Evolutionary conservation across 1,284 basidiomycete species (phyloP), one percentile per base, ranked within the genome.

Genomic region (Microbotryomycetes sp.): DNA sequence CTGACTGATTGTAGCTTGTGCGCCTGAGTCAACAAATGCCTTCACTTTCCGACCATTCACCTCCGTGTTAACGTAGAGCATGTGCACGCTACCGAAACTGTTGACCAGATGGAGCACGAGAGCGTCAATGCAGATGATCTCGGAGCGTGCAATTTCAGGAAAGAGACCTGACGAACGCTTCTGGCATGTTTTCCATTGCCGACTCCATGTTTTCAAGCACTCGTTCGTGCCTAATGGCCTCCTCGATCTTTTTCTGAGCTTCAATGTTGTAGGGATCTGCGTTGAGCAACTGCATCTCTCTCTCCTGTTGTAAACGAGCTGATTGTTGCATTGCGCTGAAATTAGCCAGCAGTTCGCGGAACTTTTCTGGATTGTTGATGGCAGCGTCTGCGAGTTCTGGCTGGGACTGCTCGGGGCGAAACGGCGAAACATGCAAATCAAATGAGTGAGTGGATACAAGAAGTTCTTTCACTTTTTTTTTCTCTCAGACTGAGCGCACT

Each of bases 11-110:
- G 94, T 97, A 59, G 86, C 84, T 71, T 98, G 96, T 3, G 96
- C 94, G 28, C 94, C 94, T 68, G 91, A 94, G 74, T 98, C 94
- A 26, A 98, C 96, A 73, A 98, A 98, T 0, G 96, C 96, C 75
- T 93, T 96, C 42, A 97, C 85, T 1, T 86, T 85, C 57, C 83
- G 81, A 0, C 88, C 88, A 72, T 98, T 98, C 3, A 98, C 92
- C 73, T 97, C 92, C 0, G 94, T 86, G 54, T 80, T 71, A 67
- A 80, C 71, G 62, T 94, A 98, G 54, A 98, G 86, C 96, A 98
- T 98, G 2, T 85, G 88, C 14, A 98, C 96, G 62, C 86, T 82
- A 19, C 92, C 96, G 76, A 98, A 98, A 64, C 63, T 76, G 72
- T 25, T 72, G 60, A 42, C 9, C n/a, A n/a, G n/a, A n/a, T n/a